Conservation (phyloP, 2,329 filamentous ascomycete species). For the Westerdykella aurantiaca region DNA sequence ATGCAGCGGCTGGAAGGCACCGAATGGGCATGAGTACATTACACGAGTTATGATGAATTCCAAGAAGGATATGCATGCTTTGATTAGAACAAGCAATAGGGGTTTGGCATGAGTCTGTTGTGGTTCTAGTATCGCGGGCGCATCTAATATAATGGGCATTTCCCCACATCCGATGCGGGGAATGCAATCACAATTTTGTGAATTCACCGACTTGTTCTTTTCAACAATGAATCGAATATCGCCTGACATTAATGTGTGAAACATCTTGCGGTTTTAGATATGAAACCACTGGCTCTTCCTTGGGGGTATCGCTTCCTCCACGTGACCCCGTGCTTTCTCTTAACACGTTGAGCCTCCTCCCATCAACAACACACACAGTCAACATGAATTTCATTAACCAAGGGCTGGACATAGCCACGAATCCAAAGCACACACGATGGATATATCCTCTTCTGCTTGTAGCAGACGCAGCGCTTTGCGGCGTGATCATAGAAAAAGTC, state of each 20-base stretch:
- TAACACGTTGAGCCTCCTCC: neutral
- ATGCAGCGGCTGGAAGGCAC: slow-evolving; percentile 76
- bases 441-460: slow-evolving; percentile 62
- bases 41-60: neutral
- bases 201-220: too few relatives aligned
- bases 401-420: slow-evolving; percentile 41
- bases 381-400: slow-evolving; percentile 36
- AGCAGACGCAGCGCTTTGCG: slow-evolving; percentile 66
- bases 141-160: too few relatives aligned
- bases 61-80: neutral
- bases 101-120: too few relatives aligned
- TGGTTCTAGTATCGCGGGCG: too few relatives aligned
- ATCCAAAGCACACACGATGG: slow-evolving; percentile 55
- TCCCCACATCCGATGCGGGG: too few relatives aligned
- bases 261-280: neutral
- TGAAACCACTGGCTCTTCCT: neutral
- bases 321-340: neutral
- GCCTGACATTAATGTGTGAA: neutral
- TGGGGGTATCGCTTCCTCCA: neutral
- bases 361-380: slow-evolving; percentile 6
- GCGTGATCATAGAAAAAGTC: slow-evolving; percentile 70
- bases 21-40: slow-evolving; percentile 39
- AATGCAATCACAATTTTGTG: too few relatives aligned
- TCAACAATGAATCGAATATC: neutral
- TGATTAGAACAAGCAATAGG: neutral